Evolutionary conservation across 768 basidiomycete species (phyloP), one percentile per base, ranked within the genome.

Genomic region (Tremella yokohamensis): DNA sequence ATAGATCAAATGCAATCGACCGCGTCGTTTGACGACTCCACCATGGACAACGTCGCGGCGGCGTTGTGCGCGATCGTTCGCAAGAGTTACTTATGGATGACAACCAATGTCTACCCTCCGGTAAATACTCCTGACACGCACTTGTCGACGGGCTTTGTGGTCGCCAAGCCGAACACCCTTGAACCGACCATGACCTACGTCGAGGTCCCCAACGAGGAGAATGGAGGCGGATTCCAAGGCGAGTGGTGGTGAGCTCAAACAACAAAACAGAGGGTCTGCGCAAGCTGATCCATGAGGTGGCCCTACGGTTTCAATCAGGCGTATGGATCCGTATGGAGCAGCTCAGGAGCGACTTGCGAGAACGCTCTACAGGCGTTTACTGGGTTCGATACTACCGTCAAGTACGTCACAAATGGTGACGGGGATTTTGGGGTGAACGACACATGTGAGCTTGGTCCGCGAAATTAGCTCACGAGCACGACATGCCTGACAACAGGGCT

Each of bases 1-100:
- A 45, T 16, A 45, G 42, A 45, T 45, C 42, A 45, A 16, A 45
- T 45, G 42, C n/a, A 18, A 22, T 18, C 42, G 42, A 45, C 22
- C 4, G 42, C 42, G 6, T 22, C 42, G 22, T 45, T 45, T 15
- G 42, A 45, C n/a, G 42, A 45, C n/a, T 45, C 42, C 22, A 45
- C 42, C 4, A 45, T 45, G 42, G 42, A 45, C 22, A 22, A 45
- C 22, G n/a, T 45, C 8, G 42, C 42, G 6, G 42, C 42, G 6
- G 42, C 42, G n/a, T 8, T 45, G 42, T 45, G 42, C 22, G n/a
- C 42, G 8, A 45, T 45, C n/a, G 42, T 45, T 4, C 15, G 15
- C 42, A 45, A 45, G 42, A 45, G 22, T 16, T 22, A 45, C n/a
- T 4, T 8, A 6, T 45, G 42, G 42, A 45, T 45, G n/a, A 45